A percentile compares a stretch with the other conserved stretches of the same genome.
phyloP scores from a whole-genome alignment of 2,329 filamentous ascomycete species.

The Cordyceps fumosorosea region DNA sequence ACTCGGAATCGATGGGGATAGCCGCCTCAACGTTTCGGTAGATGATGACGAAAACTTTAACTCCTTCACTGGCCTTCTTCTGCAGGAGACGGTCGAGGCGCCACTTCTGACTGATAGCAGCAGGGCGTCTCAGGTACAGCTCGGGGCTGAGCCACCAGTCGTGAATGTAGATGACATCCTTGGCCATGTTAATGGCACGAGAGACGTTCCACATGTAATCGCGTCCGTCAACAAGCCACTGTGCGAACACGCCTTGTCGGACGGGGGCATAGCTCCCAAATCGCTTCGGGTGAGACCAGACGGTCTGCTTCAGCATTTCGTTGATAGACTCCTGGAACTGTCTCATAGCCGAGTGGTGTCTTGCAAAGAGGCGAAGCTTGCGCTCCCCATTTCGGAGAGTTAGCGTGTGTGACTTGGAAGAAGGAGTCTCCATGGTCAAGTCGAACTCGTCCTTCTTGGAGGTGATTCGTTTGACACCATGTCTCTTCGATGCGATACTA shows the following conservation, averaged over 20 bases:
- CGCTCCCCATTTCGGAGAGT: constrained; percentile 88
- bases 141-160: constrained; percentile 99
- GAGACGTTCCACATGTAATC: constrained; percentile 99
- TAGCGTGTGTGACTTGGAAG: constrained; percentile 69
- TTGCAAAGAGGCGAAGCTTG: constrained; percentile 82
- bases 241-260: constrained; percentile 76
- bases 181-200: constrained; percentile 90
- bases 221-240: constrained; percentile 93
- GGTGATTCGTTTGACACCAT: constrained; percentile 44
- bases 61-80: constrained; percentile 85
- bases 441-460: constrained; percentile 51
- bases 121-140: constrained; percentile 86
- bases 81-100: constrained; percentile 88
- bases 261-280: constrained; percentile 94
- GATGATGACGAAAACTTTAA: constrained; percentile 96
- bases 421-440: constrained; percentile 29
- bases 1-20: constrained; percentile 95
- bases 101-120: constrained; percentile 97
- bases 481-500: constrained; percentile 67
- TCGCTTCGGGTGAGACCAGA: constrained; percentile 76
- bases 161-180: constrained; percentile 97
- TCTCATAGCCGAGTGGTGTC: constrained; percentile 79
- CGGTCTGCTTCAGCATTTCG: constrained; percentile 75
- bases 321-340: constrained; percentile 93
- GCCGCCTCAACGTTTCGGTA: constrained; percentile 97